Conservation (phyloP, 2,329 filamentous ascomycete genomes). For the Dactylellina haptotyla region DNA sequence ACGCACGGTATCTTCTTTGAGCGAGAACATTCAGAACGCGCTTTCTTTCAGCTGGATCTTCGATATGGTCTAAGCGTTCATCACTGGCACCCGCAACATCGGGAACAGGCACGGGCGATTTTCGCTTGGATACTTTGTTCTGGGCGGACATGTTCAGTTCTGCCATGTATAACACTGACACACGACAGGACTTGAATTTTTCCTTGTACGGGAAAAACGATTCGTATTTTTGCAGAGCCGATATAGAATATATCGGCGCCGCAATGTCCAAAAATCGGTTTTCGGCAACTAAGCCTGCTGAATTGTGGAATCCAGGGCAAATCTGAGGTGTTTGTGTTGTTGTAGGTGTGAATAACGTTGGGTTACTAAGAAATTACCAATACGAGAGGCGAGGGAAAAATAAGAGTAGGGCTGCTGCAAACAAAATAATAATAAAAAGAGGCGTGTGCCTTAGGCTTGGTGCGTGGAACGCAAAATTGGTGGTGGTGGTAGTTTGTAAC, state of each 20-base stretch:
- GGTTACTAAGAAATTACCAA: slow-evolving; percentile 55
- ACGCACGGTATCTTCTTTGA: slow-evolving; percentile 53
- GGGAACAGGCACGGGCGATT: slow-evolving; percentile 46
- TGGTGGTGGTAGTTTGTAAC: too few relatives aligned
- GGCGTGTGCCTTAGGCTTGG: slow-evolving; percentile 33
- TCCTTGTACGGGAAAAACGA: neutral
- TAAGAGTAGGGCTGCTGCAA: slow-evolving; percentile 47
- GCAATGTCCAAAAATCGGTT: slow-evolving; percentile 8
- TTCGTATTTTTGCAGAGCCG: neutral
- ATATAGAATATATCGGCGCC: slow-evolving; percentile 26
- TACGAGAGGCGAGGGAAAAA: slow-evolving; percentile 47
- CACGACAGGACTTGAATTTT: neutral
- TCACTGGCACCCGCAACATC: slow-evolving; percentile 45
- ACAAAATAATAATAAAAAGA: too few relatives aligned
- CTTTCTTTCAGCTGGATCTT: slow-evolving; percentile 51
- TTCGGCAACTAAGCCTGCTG: slow-evolving; percentile 1
- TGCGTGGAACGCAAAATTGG: slow-evolving; percentile 46
- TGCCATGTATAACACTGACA: slow-evolving; percentile 4
- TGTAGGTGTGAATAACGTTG: slow-evolving; percentile 53
- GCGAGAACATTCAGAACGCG: slow-evolving; percentile 49
- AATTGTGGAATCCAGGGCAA: neutral
- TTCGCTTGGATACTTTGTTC: slow-evolving; percentile 42
- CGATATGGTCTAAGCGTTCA: slow-evolving; percentile 44
- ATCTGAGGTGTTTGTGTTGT: slow-evolving; percentile 31
- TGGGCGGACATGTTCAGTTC: slow-evolving; percentile 39